Conservation (phyloP, 2,329 filamentous ascomycete genomes). For the Samsoniella hepiali region DNA sequence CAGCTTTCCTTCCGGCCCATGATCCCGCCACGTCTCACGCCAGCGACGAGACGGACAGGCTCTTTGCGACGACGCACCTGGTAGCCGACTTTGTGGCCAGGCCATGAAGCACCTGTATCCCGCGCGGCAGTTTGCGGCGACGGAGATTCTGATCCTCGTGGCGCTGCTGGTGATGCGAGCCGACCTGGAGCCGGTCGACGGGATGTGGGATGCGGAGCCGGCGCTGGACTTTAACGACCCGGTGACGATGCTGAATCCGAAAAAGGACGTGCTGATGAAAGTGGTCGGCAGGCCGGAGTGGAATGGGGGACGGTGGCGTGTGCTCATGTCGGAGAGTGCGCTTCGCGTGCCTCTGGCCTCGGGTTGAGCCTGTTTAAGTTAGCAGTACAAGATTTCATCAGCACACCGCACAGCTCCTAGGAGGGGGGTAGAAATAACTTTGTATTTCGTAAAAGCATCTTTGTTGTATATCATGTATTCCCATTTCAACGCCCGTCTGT, state of each 20-base stretch:
- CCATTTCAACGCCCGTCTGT: background rate
- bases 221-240: background rate
- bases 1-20: conserved; percentile 29
- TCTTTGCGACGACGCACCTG: conserved; percentile 11
- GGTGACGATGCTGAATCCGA: conserved; percentile 4
- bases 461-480: background rate
- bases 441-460: background rate
- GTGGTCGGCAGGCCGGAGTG: conserved; percentile 1
- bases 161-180: conserved; percentile 21
- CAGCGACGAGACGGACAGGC: conserved; percentile 15
- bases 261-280: background rate
- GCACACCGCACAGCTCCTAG: too few relatives aligned
- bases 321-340: background rate
- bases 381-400: too few relatives aligned
- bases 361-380: background rate
- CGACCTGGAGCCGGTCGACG: conserved; percentile 15
- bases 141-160: conserved; percentile 27
- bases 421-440: too few relatives aligned
- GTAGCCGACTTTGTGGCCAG: conserved; percentile 15
- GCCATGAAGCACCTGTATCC: conserved; percentile 27
- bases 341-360: background rate
- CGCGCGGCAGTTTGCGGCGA: conserved; percentile 29
- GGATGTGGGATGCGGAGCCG: background rate
- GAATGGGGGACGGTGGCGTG: background rate
- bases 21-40: conserved; percentile 24